Conservation (phyloP, 441 rosid species). For the Erysimum cheiri region DNA sequence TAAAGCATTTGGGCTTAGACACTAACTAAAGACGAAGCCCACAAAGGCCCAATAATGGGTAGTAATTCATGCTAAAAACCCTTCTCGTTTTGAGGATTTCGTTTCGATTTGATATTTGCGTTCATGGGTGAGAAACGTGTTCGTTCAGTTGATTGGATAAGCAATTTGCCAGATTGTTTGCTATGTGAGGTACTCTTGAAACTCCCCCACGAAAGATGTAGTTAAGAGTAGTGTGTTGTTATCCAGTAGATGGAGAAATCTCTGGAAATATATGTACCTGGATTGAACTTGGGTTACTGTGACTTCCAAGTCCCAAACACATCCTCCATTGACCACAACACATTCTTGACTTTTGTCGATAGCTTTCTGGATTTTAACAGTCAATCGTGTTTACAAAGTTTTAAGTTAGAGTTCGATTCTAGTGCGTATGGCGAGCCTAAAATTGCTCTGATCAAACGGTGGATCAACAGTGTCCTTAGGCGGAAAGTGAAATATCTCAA, state of each 20-base stretch:
- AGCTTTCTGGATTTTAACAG: not conserved
- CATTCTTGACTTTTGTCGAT: constrained; percentile 20
- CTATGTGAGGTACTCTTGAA: constrained; percentile 11
- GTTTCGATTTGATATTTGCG: not conserved
- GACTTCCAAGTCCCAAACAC: not conserved
- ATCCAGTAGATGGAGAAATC: constrained; percentile 32
- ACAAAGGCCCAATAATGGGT: too few species aligned
- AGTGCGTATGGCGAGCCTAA: not conserved
- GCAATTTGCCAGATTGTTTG: constrained; percentile 29
- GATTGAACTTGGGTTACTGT: not conserved
- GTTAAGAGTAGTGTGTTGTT: constrained; percentile 18
- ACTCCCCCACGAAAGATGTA: constrained; percentile 14
- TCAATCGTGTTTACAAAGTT: not conserved
- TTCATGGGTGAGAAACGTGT: constrained; percentile 20
- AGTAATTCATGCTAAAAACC: too few species aligned
- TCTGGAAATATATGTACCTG: constrained; percentile 29
- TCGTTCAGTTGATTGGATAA: constrained; percentile 7
- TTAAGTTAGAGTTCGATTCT: not conserved
- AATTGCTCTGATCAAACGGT: not conserved
- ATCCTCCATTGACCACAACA: not conserved
- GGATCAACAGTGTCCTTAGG: not conserved
- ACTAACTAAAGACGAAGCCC: too few species aligned
- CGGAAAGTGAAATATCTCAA: not conserved
- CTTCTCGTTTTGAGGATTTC: not conserved
- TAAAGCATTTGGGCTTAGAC: too few species aligned